Evolutionary conservation across 1,139 yeast genomes (phyloP).

Genomic region (Blastobotrys proliferans): DNA sequence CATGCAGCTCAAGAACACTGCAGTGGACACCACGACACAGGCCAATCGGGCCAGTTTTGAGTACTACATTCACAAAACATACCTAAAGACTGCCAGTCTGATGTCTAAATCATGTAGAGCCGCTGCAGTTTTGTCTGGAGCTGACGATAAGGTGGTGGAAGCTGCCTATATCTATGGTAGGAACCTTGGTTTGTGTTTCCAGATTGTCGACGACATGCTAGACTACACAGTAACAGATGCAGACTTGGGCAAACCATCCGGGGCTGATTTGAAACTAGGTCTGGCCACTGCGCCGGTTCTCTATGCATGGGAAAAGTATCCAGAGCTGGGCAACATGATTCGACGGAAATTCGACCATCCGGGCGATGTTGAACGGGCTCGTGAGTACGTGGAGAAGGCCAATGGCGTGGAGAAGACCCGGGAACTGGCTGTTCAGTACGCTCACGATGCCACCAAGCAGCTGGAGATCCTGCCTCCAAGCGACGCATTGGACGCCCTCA

Average conservation of each 20-base stretch:
- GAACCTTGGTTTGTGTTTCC: slow-evolving; percentile 91
- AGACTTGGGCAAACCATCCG: slow-evolving; percentile 89
- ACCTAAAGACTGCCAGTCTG: slow-evolving; percentile 88
- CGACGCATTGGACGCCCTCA: slow-evolving; percentile 84
- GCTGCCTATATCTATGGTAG: slow-evolving; percentile 88
- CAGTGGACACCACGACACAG: slow-evolving; percentile 55
- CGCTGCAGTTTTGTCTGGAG: slow-evolving; percentile 89
- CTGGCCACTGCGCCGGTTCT: slow-evolving; percentile 96
- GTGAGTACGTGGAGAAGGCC: slow-evolving; percentile 64
- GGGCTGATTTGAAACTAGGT: slow-evolving; percentile 90
- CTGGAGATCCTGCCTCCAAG: slow-evolving; percentile 72
- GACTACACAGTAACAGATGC: slow-evolving; percentile 85
- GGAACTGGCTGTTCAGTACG: slow-evolving; percentile 71
- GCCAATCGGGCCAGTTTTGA: slow-evolving; percentile 88
- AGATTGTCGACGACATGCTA: slow-evolving; percentile 91
- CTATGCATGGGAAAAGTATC: slow-evolving; percentile 88
- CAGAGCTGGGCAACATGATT: slow-evolving; percentile 78
- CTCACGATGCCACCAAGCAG: slow-evolving; percentile 68
- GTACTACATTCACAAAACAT: slow-evolving; percentile 90
- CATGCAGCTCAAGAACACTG: slow-evolving; percentile 95
- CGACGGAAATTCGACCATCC: slow-evolving; percentile 73
- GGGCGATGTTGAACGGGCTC: slow-evolving; percentile 81
- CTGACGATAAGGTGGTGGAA: slow-evolving; percentile 68
- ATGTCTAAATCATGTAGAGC: slow-evolving; percentile 95
- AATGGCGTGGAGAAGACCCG: slow-evolving; percentile 76